Evolutionary conservation across 1,139 yeast genomes (phyloP).

Genomic region (Williopsis jadinii): DNA sequence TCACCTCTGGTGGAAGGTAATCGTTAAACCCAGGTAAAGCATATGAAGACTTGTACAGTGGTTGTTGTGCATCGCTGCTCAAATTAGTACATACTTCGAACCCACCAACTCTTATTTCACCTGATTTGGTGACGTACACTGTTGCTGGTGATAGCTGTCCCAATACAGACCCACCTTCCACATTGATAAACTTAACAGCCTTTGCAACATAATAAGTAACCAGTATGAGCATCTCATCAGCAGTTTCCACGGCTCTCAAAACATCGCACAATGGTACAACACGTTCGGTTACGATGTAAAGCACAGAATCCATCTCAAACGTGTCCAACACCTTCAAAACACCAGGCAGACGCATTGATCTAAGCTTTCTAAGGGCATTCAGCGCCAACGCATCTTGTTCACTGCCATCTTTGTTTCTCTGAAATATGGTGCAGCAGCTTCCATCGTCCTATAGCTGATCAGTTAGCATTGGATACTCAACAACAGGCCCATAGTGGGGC

Average conservation of each 20-base stretch:
- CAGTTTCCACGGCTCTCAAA: conserved; percentile 20
- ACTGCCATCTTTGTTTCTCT: conserved; percentile 41
- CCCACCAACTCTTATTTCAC: conserved; percentile 86
- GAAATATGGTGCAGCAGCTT: conserved; percentile 47
- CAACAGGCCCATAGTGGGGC: too few species aligned
- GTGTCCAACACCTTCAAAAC: conserved; percentile 63
- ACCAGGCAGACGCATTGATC: conserved; percentile 73
- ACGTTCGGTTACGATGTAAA: conserved; percentile 75
- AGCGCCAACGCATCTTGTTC: conserved; percentile 43
- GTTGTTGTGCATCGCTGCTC: conserved; percentile 44
- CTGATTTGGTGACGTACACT: conserved; percentile 56
- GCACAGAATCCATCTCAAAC: conserved; percentile 50
- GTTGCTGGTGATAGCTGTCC: conserved; percentile 55
- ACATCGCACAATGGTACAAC: conserved; percentile 50
- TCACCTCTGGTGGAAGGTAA: conserved; percentile 39
- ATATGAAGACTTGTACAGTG: conserved; percentile 26
- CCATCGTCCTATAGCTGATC: conserved; percentile 27
- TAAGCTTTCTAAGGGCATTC: conserved; percentile 59
- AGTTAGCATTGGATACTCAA: too few species aligned
- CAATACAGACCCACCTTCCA: conserved; percentile 57
- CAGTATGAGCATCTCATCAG: conserved; percentile 38
- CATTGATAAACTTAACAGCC: conserved; percentile 56
- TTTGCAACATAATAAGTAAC: conserved; percentile 54
- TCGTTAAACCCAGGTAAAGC: conserved; percentile 27
- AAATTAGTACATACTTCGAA: conserved; percentile 62